Evolutionary conservation across 2,329 filamentous ascomycete genomes (phyloP).

Genomic region (Trichoderma guizhouense): DNA sequence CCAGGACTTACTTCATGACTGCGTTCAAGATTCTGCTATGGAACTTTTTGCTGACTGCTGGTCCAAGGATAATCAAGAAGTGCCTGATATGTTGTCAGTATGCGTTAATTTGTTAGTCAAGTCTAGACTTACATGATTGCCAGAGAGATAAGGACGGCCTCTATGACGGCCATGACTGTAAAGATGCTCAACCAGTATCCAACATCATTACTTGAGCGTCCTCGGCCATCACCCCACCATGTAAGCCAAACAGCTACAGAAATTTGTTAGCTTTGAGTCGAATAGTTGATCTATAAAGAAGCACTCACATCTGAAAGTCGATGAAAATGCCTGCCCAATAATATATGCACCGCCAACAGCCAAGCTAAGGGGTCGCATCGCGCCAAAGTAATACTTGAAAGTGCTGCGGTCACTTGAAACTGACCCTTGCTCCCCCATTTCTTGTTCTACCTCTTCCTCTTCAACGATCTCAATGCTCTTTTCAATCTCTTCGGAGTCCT

Average conservation of each 20-base stretch:
- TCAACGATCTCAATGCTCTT: not conserved
- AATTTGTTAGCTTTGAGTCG: not conserved
- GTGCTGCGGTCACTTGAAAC: conserved; percentile 26
- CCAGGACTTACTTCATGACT: conserved; percentile 24
- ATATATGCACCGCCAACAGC: conserved; percentile 20
- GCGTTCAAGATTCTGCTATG: conserved; percentile 26
- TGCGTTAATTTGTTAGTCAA: too few relatives aligned
- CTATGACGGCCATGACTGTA: conserved; percentile 24
- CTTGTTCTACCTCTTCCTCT: not conserved
- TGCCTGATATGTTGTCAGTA: conserved; percentile 22
- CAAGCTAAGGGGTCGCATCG: conserved; percentile 25
- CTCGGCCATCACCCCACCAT: conserved; percentile 32
- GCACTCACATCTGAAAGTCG: conserved; percentile 27
- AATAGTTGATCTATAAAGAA: not conserved
- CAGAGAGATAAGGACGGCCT: conserved; percentile 25
- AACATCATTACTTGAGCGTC: conserved; percentile 26
- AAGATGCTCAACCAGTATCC: conserved; percentile 33
- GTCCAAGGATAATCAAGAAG: conserved; percentile 27
- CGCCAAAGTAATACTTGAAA: conserved; percentile 30
- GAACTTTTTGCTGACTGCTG: conserved; percentile 26
- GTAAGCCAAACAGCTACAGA: conserved; percentile 30
- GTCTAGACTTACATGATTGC: conserved; percentile 27
- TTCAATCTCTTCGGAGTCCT: not conserved
- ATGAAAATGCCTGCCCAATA: conserved; percentile 22
- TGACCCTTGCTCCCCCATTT: not conserved